Evolutionary conservation across 1,284 basidiomycete species (phyloP).

Genomic region (Amylostereum areolatum): DNA sequence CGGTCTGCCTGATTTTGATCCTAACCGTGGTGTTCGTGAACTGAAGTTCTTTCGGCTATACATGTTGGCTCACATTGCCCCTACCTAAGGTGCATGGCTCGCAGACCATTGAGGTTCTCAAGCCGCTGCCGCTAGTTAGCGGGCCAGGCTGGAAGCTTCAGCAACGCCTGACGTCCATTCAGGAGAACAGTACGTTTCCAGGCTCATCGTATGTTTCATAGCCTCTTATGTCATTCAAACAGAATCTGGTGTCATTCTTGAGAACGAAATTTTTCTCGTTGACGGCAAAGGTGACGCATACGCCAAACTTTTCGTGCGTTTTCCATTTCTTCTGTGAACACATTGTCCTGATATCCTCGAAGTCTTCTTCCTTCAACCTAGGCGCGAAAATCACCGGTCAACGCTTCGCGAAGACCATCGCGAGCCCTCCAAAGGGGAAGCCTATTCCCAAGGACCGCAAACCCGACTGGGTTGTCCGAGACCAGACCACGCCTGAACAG

Average conservation of each 20-base stretch:
- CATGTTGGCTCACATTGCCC: neutral
- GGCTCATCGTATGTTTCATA: neutral
- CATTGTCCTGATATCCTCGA: constrained; percentile 1
- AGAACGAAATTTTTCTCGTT: constrained; percentile 55
- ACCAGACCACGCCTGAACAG: constrained; percentile 70
- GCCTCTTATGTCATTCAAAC: neutral
- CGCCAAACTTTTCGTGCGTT: constrained; percentile 63
- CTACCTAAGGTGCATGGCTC: constrained; percentile 57
- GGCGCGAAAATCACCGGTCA: constrained; percentile 68
- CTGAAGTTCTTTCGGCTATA: neutral
- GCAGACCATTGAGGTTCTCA: constrained; percentile 69
- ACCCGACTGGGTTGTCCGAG: constrained; percentile 63
- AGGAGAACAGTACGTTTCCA: constrained; percentile 66
- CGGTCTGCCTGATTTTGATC: constrained; percentile 61
- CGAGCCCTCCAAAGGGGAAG: constrained; percentile 61
- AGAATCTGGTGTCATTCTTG: constrained; percentile 77
- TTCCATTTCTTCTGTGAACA: neutral
- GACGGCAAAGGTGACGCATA: constrained; percentile 60
- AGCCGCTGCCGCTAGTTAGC: constrained; percentile 59
- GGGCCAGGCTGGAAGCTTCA: constrained; percentile 64
- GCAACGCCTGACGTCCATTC: constrained; percentile 54
- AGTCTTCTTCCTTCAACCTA: constrained; percentile 71
- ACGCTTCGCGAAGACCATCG: constrained; percentile 64
- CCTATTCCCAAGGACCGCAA: constrained; percentile 61
- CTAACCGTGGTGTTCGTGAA: constrained; percentile 55